Percentiles rank a stretch among this genome's conserved stretches.
phyloP scores from a whole-genome alignment of 2,329 filamentous ascomycete species.

The Cadophora luteo-olivacea region DNA sequence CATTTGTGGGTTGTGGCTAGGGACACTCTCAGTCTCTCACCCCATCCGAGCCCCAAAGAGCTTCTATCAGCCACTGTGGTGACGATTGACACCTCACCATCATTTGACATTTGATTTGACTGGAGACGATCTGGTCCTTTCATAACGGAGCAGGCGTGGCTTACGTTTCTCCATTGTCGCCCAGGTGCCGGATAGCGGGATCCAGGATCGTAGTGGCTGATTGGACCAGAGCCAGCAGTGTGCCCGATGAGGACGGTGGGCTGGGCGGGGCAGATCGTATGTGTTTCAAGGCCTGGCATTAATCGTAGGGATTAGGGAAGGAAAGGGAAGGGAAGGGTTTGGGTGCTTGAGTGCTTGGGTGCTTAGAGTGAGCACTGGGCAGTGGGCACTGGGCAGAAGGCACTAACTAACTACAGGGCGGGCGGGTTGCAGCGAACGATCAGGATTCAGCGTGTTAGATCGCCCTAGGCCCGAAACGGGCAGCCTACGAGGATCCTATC shows the following conservation, averaged over 20 bases:
- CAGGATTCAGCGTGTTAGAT: slow-evolving; percentile 31
- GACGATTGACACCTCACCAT: slow-evolving; percentile 6
- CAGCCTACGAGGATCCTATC: slow-evolving; percentile 9
- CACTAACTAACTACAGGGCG: not conserved
- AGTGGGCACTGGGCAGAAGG: not conserved
- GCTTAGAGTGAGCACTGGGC: too few species aligned
- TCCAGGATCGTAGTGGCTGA: not conserved
- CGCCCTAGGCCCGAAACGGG: slow-evolving; percentile 26
- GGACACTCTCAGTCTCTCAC: not conserved
- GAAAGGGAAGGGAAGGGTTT: not conserved
- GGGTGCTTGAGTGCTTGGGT: too few species aligned
- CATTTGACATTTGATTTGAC: slow-evolving; percentile 12
- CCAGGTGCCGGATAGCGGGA: not conserved
- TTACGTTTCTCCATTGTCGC: slow-evolving; percentile 28
- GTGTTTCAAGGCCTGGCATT: slow-evolving; percentile 35
- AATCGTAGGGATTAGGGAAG: slow-evolving; percentile 8
- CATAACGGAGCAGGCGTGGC: slow-evolving; percentile 35
- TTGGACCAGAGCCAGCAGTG: slow-evolving; percentile 22
- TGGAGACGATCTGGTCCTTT: slow-evolving; percentile 35
- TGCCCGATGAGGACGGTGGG: slow-evolving; percentile 3
- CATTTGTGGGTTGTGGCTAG: not conserved
- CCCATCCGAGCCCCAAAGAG: not conserved
- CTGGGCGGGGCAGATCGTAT: slow-evolving; percentile 28
- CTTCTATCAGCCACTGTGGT: slow-evolving; percentile 12
- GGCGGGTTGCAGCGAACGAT: slow-evolving; percentile 24